These are phyloP conservation scores for Aleurites moluccanus DNA, from an alignment of 441 rosid genomes.

Conservation along the genomic window DNA sequence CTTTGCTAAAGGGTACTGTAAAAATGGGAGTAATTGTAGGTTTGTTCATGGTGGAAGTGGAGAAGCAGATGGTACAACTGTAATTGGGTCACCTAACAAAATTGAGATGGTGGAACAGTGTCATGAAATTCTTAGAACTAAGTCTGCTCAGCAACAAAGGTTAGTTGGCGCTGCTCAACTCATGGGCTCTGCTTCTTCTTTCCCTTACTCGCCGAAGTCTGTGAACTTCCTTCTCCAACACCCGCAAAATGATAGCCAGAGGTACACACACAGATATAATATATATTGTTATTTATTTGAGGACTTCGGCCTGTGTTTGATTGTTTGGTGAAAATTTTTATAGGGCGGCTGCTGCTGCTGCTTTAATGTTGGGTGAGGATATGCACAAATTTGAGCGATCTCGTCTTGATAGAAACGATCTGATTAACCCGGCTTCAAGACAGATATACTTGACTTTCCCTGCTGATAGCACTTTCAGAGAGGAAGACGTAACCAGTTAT, in stretches of 20 bases:
- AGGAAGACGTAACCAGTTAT: conserved; percentile 85
- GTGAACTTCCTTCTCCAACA: conserved; percentile 56
- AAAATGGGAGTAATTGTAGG: conserved; percentile 77
- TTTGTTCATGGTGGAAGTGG: conserved; percentile 71
- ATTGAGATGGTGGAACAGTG: conserved; percentile 56
- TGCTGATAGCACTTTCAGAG: conserved; percentile 88
- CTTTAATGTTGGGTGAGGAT: conserved; percentile 68
- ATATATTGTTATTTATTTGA: no score
- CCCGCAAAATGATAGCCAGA: conserved; percentile 64
- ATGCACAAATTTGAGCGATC: conserved; percentile 63
- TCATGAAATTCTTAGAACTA: conserved; percentile 68
- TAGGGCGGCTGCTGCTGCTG: conserved; percentile 56
- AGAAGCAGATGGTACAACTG: conserved; percentile 33
- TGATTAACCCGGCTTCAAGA: conserved; percentile 74
- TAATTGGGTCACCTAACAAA: conserved; percentile 64
- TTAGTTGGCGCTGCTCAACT: conserved; percentile 51
- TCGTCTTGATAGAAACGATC: conserved; percentile 64
- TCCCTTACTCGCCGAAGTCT: conserved; percentile 57
- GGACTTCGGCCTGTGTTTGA: no score
- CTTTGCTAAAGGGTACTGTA: conserved; percentile 82
- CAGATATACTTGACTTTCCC: conserved; percentile 96
- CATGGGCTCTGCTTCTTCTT: conserved; percentile 43
- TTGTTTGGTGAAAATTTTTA: neutral
- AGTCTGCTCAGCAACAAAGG: conserved; percentile 62
- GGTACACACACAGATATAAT: conserved; percentile 45